These are phyloP conservation scores for Penicillium palitans DNA, from an alignment of 2,329 filamentous ascomycete genomes.

Conservation along the genomic window DNA sequence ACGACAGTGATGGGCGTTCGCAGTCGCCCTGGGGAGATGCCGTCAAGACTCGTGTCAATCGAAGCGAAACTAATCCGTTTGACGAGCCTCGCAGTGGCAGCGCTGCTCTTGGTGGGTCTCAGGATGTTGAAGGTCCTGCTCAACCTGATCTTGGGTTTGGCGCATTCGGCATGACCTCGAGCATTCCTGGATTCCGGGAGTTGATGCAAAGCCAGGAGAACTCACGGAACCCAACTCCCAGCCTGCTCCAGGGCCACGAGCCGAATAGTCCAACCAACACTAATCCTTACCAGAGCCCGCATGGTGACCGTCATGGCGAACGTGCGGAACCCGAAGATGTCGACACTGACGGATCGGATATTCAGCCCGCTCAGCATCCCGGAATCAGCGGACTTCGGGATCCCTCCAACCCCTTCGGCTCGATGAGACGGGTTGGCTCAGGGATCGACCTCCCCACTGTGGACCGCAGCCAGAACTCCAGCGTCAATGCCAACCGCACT, in stretches of 20 bases:
- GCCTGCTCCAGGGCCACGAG: conserved; percentile 57
- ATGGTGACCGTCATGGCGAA: conserved; percentile 59
- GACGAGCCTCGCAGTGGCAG: conserved; percentile 57
- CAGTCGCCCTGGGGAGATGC: conserved; percentile 55
- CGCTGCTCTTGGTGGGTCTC: conserved; percentile 71
- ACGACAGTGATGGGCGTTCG: conserved; percentile 47
- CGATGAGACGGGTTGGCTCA: conserved; percentile 55
- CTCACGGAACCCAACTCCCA: conserved; percentile 57
- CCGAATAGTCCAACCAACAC: conserved; percentile 90
- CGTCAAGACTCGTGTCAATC: conserved; percentile 48
- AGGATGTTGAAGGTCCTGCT: conserved; percentile 56
- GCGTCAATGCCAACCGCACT: conserved; percentile 71
- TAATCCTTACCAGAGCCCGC: conserved; percentile 92
- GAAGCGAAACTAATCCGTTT: conserved; percentile 53
- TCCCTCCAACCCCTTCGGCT: conserved; percentile 55
- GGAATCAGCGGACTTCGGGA: conserved; percentile 56
- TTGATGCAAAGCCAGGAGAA: conserved; percentile 59
- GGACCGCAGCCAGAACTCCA: conserved; percentile 91
- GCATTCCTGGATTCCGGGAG: conserved; percentile 58
- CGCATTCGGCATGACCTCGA: conserved; percentile 61
- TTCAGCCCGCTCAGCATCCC: conserved; percentile 52
- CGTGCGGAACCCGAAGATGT: conserved; percentile 60
- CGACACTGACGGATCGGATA: conserved; percentile 57
- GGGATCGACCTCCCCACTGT: conserved; percentile 63
- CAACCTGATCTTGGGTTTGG: conserved; percentile 56